A percentile compares a stretch with the other conserved stretches of the same genome.
Conservation (phyloP, 208 protist species). For the Leptomonas seymouri region DNA sequence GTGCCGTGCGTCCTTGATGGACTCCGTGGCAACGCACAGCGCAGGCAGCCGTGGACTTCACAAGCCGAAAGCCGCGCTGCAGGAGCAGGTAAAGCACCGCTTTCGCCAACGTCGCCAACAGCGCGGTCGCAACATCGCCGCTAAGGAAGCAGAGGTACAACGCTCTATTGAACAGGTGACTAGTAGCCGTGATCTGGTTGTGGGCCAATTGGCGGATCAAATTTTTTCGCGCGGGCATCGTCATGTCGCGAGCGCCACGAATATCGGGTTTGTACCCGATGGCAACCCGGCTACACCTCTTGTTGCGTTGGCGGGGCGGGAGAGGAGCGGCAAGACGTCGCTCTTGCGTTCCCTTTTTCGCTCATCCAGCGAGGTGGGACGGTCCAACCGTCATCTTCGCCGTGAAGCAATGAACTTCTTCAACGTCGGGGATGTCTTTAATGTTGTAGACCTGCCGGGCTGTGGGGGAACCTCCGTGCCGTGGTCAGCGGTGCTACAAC, state of each 20-base stretch:
- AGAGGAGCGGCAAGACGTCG: constrained; percentile 72
- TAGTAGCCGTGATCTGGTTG: constrained; percentile 72
- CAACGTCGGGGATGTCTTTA: constrained; percentile 86
- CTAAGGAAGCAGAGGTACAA: constrained; percentile 50
- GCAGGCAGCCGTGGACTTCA: constrained; percentile 60
- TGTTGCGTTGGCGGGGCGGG: constrained; percentile 75
- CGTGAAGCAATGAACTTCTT: constrained; percentile 91
- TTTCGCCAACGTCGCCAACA: constrained; percentile 38
- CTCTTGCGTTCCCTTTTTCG: constrained; percentile 86
- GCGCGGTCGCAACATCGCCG: constrained; percentile 48
- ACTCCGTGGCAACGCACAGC: constrained; percentile 47
- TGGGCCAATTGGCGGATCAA: constrained; percentile 80
- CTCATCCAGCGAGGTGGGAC: constrained; percentile 59
- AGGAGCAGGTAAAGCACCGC: constrained; percentile 44
- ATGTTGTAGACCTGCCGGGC: constrained; percentile 83
- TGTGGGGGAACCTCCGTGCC: constrained; percentile 83
- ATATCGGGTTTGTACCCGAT: constrained; percentile 81
- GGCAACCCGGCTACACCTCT: constrained; percentile 85
- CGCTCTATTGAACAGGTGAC: constrained; percentile 37
- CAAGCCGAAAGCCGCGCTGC: constrained; percentile 33
- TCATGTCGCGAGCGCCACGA: constrained; percentile 76
- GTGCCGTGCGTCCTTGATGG: constrained; percentile 38
- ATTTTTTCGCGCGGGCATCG: constrained; percentile 84
- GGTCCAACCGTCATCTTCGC: constrained; percentile 73
- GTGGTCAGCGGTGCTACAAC: constrained; percentile 81